These are phyloP conservation scores for Evernia prunastri DNA, from an alignment of 495 filamentous ascomycete species.

Conservation along the genomic window DNA sequence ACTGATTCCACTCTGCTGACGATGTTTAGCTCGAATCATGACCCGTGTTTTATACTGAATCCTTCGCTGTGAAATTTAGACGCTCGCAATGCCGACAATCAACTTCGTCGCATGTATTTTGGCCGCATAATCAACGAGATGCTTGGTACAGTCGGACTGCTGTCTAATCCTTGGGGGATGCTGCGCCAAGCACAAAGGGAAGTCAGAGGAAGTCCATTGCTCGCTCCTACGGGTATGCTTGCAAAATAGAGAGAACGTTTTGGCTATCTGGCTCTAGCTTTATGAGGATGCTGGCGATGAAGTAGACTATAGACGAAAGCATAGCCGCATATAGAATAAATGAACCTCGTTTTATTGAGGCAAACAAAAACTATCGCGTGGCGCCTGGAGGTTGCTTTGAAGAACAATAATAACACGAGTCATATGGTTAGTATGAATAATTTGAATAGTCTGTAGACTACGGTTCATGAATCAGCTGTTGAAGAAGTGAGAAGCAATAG, in stretches of 20 bases:
- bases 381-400: neutral
- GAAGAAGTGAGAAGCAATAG: too few species aligned
- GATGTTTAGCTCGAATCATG: constrained; percentile 63
- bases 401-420: neutral
- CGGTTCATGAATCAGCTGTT: too few species aligned
- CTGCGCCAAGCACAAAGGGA: neutral
- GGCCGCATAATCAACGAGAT: neutral
- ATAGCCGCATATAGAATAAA: neutral
- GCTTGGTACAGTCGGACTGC: neutral
- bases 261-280: neutral
- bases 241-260: neutral
- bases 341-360: neutral
- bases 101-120: neutral
- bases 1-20: constrained; percentile 13
- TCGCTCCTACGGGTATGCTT: neutral
- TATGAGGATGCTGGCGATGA: neutral
- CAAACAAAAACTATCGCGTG: neutral
- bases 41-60: constrained; percentile 80
- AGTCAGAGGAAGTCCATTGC: neutral
- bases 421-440: neutral
- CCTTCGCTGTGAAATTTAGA: neutral
- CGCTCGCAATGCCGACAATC: neutral
- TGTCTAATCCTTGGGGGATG: neutral
- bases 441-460: neutral
- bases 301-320: neutral